These are phyloP conservation scores for Lactarius hatsudake DNA, from an alignment of 768 basidiomycete genomes.

Conservation along the genomic window DNA sequence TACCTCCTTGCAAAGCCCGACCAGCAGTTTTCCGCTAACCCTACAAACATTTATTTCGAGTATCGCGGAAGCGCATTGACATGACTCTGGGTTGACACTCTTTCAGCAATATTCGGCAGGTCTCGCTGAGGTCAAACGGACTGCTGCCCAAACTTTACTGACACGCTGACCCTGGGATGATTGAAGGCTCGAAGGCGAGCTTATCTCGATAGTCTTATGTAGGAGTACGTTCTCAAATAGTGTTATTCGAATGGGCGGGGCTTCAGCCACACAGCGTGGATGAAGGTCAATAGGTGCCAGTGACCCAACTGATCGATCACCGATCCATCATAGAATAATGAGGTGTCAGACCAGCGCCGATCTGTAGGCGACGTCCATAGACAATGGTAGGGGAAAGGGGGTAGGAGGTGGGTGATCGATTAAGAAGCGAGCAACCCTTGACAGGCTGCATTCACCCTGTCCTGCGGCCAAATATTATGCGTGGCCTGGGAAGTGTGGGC, in stretches of 20 bases:
- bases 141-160: not conserved
- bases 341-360: not conserved
- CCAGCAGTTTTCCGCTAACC: not conserved
- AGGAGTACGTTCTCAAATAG: not conserved
- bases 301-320: not conserved
- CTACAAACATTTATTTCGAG: not conserved
- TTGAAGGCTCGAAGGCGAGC: not conserved
- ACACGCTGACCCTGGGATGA: not conserved
- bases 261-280: not conserved
- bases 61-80: not conserved
- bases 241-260: not conserved
- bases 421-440: not conserved
- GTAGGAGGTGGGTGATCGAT: not conserved
- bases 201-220: not conserved
- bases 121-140: not conserved
- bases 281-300: not conserved
- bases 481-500: not conserved
- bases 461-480: not conserved
- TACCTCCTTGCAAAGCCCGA: not conserved
- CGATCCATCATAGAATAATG: not conserved
- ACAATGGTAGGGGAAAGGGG: not conserved
- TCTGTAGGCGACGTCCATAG: not conserved
- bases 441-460: constrained; percentile 3
- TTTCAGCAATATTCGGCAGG: not conserved
- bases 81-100: not conserved